Conservation (phyloP, 169 alveolate species). For the Plasmodium gallinaceum region DNA sequence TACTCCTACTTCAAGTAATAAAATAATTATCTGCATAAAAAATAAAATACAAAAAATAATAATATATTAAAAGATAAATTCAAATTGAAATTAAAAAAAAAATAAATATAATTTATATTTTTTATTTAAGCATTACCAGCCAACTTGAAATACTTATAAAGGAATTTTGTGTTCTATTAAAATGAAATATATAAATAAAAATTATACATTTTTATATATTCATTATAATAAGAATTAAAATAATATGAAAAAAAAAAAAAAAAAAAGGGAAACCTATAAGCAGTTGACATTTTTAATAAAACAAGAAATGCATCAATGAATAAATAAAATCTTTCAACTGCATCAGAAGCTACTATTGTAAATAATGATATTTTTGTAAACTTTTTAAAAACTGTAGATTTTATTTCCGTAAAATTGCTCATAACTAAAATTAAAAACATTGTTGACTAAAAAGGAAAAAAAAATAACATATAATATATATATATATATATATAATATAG, state of each 20-base stretch:
- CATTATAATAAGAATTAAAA: too few species aligned
- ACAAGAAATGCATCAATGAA: constrained; percentile 90
- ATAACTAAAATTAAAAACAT: constrained; percentile 92
- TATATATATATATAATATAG: background rate
- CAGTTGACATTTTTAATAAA: constrained; percentile 89
- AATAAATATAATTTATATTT: background rate
- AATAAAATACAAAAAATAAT: background rate
- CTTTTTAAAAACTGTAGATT: constrained; percentile 93
- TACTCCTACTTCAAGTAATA: constrained; percentile 87
- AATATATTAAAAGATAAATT: too few species aligned
- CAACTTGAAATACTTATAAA: constrained; percentile 82
- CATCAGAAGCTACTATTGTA: constrained; percentile 89
- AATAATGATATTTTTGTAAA: constrained; percentile 84
- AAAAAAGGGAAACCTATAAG: constrained; percentile 27
- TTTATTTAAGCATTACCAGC: constrained; percentile 54
- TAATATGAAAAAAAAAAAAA: too few species aligned
- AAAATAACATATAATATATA: constrained; percentile 12
- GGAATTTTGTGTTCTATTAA: constrained; percentile 77
- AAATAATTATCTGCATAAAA: constrained; percentile 57
- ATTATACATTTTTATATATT: background rate
- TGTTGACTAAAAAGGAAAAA: constrained; percentile 81
- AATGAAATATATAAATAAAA: background rate
- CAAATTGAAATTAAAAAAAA: background rate
- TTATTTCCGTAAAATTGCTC: constrained; percentile 92
- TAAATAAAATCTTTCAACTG: constrained; percentile 91